phyloP scores from a whole-genome alignment of 2,329 filamentous ascomycete species.

The Arthrobotrys iridis region DNA sequence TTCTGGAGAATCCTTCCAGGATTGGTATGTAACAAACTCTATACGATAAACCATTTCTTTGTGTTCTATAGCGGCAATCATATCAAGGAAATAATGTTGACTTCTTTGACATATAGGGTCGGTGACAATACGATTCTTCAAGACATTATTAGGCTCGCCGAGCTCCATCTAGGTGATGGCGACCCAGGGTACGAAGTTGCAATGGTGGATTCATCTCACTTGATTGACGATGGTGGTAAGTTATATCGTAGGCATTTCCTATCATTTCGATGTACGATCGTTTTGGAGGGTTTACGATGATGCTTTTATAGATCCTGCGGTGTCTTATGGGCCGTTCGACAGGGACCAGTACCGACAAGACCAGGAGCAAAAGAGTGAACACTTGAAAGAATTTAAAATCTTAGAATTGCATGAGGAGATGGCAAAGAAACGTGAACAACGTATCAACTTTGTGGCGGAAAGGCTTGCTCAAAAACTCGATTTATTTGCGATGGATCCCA shows the following conservation, averaged over 20 bases:
- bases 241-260: neutral
- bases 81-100: too few species aligned
- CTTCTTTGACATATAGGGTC: slow-evolving; percentile 6
- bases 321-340: slow-evolving; percentile 7
- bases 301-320: neutral
- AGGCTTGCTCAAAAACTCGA: slow-evolving; percentile 18
- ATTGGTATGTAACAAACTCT: slow-evolving; percentile 13
- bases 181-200: neutral
- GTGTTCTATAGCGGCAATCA: too few species aligned
- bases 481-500: neutral
- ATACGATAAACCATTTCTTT: neutral
- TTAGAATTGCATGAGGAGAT: slow-evolving; percentile 23
- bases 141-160: slow-evolving; percentile 27
- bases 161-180: slow-evolving; percentile 10
- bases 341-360: slow-evolving; percentile 8
- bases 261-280: neutral
- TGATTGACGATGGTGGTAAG: slow-evolving; percentile 32
- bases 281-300: neutral
- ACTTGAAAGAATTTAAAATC: slow-evolving; percentile 6
- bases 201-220: slow-evolving; percentile 1
- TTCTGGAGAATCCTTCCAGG: slow-evolving; percentile 37
- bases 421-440: slow-evolving; percentile 11
- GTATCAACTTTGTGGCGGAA: slow-evolving; percentile 11
- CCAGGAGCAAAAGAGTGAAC: neutral
- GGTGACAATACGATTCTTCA: slow-evolving; percentile 44